Conservation (phyloP, 495 filamentous ascomycete species). For the Annulohypoxylon nitens region DNA sequence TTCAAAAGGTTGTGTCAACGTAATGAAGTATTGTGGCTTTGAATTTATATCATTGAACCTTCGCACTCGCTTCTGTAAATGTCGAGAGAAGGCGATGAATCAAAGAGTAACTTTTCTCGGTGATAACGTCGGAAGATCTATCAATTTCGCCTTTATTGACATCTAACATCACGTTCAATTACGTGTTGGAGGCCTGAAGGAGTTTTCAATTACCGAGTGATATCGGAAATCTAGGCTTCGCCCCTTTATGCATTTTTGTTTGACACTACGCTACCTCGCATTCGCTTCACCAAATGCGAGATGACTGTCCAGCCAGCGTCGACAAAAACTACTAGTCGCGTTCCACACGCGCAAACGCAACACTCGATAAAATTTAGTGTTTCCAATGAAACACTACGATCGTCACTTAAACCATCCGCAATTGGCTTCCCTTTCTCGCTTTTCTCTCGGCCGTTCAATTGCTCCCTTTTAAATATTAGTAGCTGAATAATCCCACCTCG, state of each 20-base stretch:
- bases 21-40: not conserved
- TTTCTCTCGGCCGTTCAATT: not conserved
- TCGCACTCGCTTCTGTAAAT: not conserved
- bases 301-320: not conserved
- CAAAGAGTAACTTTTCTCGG: not conserved
- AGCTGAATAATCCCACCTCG: constrained; percentile 1
- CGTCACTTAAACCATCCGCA: not conserved
- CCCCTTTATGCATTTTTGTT: constrained; percentile 5
- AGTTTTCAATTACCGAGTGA: constrained; percentile 5
- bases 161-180: not conserved
- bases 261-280: constrained; percentile 12
- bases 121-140: constrained; percentile 4
- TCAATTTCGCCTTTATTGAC: not conserved
- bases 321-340: not conserved
- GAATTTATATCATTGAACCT: not conserved
- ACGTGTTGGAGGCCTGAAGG: constrained; percentile 8
- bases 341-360: not conserved
- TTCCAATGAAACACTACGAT: not conserved
- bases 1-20: not conserved
- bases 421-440: not conserved
- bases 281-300: constrained; percentile 13
- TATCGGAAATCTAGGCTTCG: not conserved
- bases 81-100: not conserved
- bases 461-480: not conserved
- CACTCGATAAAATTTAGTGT: not conserved